Conservation (phyloP, 2,329 filamentous ascomycete genomes). For the Byssochlamys sp. region DNA sequence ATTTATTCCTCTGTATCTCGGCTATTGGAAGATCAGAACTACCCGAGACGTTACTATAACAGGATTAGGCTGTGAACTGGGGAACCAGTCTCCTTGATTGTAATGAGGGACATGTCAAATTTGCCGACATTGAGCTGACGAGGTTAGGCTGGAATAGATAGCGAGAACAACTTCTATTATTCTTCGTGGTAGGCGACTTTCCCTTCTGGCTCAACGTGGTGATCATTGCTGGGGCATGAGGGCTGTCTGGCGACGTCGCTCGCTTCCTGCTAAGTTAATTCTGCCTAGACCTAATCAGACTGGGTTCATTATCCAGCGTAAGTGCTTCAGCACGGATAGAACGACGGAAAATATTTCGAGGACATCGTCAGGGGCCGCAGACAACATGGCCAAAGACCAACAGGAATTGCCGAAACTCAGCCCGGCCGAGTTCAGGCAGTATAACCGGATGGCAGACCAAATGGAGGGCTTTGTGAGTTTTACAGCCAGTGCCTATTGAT, state of each 20-base stretch:
- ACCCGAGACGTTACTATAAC: not conserved
- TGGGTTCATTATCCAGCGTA: not conserved
- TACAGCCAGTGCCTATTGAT: not conserved
- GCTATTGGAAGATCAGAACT: not conserved
- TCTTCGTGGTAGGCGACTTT: not conserved
- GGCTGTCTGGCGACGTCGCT: no score
- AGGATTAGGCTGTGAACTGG: not conserved
- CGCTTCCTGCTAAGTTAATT: not conserved
- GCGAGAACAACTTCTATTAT: not conserved
- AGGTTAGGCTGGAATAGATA: not conserved
- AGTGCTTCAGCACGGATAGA: not conserved
- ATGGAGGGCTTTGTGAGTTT: slow-evolving; percentile 62
- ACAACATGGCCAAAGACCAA: slow-evolving; percentile 7
- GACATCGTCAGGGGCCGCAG: not conserved
- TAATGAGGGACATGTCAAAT: not conserved
- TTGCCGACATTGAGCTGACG: not conserved
- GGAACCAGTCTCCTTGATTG: not conserved
- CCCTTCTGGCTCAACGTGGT: not conserved
- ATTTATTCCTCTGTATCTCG: not conserved
- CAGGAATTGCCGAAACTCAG: slow-evolving; percentile 53
- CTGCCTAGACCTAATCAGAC: not conserved
- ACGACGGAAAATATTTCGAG: not conserved
- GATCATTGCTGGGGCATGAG: not conserved
- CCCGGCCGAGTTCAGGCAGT: slow-evolving; percentile 56
- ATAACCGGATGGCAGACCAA: slow-evolving; percentile 62